These are phyloP conservation scores for Glycine latifolia DNA, from an alignment of 306 rosid species.

Conservation along the genomic window DNA sequence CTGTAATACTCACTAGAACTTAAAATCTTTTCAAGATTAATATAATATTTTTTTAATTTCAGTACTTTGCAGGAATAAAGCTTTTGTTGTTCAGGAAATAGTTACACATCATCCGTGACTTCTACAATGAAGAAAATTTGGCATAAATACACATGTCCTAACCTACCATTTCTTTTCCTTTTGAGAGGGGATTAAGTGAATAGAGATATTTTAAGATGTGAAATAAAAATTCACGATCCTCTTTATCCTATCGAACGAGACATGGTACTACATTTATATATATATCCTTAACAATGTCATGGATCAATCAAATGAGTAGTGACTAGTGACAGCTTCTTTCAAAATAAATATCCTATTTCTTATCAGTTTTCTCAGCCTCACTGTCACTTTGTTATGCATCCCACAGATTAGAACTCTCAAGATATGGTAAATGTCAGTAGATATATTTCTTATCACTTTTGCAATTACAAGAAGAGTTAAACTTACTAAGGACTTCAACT, in stretches of 20 bases:
- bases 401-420: neutral
- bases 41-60: neutral
- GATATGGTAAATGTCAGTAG: neutral
- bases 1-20: neutral
- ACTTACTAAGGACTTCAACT: slow-evolving; percentile 18
- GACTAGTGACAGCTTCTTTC: slow-evolving; percentile 1
- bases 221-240: neutral
- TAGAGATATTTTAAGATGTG: neutral
- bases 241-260: neutral
- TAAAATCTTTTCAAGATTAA: neutral
- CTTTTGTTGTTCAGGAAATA: neutral
- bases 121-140: neutral
- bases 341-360: neutral
- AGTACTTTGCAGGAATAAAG: neutral
- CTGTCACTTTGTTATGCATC: neutral
- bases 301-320: neutral
- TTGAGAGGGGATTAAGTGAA: neutral
- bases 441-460: neutral
- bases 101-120: neutral
- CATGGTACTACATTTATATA: neutral
- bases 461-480: neutral
- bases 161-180: neutral
- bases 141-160: neutral
- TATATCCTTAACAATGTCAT: neutral
- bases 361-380: neutral